Conservation (phyloP, 495 filamentous ascomycete species). For the Neurospora africana region DNA sequence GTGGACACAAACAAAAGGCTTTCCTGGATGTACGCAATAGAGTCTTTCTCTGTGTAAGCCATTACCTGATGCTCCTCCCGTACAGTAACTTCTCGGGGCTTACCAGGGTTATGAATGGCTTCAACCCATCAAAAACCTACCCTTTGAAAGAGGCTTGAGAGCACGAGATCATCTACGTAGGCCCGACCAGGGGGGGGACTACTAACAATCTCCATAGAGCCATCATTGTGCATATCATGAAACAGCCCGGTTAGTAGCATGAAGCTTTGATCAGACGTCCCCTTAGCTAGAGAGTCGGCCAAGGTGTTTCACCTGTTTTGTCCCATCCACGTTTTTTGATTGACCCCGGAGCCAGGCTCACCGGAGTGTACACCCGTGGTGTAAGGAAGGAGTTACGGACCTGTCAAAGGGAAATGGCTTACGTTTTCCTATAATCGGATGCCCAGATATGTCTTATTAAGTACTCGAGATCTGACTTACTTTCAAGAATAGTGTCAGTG, state of each 20-base stretch:
- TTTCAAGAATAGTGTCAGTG: too few species aligned
- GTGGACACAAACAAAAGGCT: not conserved
- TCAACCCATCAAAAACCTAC: not conserved
- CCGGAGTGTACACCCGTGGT: not conserved
- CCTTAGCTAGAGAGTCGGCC: not conserved
- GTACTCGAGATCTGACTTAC: too few species aligned
- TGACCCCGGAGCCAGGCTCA: not conserved
- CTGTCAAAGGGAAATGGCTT: too few species aligned
- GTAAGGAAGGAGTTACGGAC: too few species aligned
- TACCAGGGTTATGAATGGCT: not conserved
- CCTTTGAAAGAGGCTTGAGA: not conserved
- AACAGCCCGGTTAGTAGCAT: not conserved
- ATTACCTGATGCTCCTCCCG: too few species aligned
- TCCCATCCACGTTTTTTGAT: not conserved
- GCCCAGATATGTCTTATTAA: too few species aligned
- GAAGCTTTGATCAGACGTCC: not conserved
- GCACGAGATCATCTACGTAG: not conserved
- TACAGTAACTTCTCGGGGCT: not conserved
- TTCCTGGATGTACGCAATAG: not conserved
- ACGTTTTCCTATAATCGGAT: too few species aligned
- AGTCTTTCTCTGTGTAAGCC: too few species aligned
- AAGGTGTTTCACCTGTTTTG: slow-evolving; percentile 8
- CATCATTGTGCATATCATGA: not conserved
- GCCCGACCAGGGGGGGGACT: not conserved
- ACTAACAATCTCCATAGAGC: not conserved